Base-by-base conservation (phyloP, 2,329 filamentous ascomycete species). In the Phaeosphaeria sp. region DNA sequence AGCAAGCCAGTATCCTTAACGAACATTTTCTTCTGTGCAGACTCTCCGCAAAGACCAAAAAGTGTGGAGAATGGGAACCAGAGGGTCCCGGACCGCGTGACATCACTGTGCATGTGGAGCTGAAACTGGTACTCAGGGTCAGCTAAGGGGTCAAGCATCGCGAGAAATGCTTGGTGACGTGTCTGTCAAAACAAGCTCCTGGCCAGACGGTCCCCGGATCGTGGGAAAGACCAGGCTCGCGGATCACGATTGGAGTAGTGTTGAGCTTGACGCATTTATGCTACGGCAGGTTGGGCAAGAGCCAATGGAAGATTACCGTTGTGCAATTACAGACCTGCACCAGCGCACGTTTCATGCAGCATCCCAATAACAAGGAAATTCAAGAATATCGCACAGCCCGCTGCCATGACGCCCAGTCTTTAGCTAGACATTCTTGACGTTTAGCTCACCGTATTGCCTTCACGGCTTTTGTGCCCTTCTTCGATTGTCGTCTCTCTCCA, bases 91-190 rank as follows among this genome's bases (percentile, higher is more conserved):
- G 56, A 55, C 53, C 49, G 56, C 30, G 30, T 64, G 62, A 69
- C 65, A 65, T 69, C 67, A 68, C 55, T 20, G 50, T 55, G 59
- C 64, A 55, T 60, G 49, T 51, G 52, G 51, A 49, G 53, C 50
- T 57, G 60, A 61, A 66, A 61, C 59, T 48, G 60, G 61, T 51
- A 53, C 51, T 22, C 30, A 27, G 22, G 22, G 45, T 36, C 59
- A 36, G 66, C 65, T 61, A 69, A 71, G 66, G 59, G 60, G 56
- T 66, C 64, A 70, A 70, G 67, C 67, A 64, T 63, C 64, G 56
- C 57, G 56, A 64, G 55, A 59, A 53, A 69, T 62, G 66, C 67
- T 71, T 69, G 62, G 63, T 71, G 67, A 71, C 67, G 67, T 71
- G 61, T 61, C 52, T 51, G 39, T 33, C 42, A 47, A 36, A 40